Base-by-base conservation (phyloP, 371 early-diverging fungal species). In the Apophysomyces sp. region DNA sequence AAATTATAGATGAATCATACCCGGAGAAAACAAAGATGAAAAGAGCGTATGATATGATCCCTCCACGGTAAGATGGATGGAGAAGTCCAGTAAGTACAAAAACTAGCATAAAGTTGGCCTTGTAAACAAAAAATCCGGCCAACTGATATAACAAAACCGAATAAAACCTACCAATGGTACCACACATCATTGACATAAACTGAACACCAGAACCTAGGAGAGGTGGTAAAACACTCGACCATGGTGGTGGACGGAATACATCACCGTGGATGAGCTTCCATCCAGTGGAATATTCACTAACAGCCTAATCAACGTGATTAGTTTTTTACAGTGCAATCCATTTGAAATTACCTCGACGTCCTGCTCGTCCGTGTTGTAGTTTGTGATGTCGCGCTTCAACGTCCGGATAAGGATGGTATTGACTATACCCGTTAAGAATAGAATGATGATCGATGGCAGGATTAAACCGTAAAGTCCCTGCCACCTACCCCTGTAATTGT, bases 221-320 rank as follows among this genome's bases (percentile, higher is more conserved):
- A 3, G 92, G 89, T 15, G 90, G 84, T 57, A 94, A 71, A 26
- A 90, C 66, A 52, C 83, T 82, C 28, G 81, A 69, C 28, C 81
- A 73, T 27, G 58, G 63, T 0, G 93, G 93, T 1, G 92, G 78
- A 12, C 93, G 74, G 68, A 93, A 92, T 16, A 93, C 92, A 70
- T 95, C 95, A 15, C 92, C 94, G 57, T 94, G 94, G 1, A 94
- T 89, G 24, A 94, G 78, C 76, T 95, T 95, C 95, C 95, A 95
- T 8, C 92, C 93, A 81, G 63, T 87, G 3, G 89, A 92, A 66
- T 95, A 95, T 70, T 94, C 96, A 71, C 93, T 90, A 16, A 58
- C 30, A 59, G 89, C 94, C 58, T 66, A 39, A 39, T 27, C 4
- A 34, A 34, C 13, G 34, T 24, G 28, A 8, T 40, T 41, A 28